Base-by-base conservation (phyloP, 2,329 filamentous ascomycete genomes). In the Rhynchosporium agropyri region DNA sequence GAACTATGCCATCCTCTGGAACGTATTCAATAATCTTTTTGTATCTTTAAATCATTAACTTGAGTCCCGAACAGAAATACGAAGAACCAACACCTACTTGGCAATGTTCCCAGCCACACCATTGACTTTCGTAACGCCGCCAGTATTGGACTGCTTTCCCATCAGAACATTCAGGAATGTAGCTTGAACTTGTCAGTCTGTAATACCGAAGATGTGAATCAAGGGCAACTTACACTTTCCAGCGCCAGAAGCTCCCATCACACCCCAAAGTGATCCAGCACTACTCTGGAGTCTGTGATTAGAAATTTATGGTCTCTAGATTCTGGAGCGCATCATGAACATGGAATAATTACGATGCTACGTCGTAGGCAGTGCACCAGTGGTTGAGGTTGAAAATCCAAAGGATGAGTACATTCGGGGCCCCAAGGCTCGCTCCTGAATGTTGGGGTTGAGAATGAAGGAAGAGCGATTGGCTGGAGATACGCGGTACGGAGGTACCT, bases 151-250 rank as follows among this genome's bases (percentile, higher is more conserved):
- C 0, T 75, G 77, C 72, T 86, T 85, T 12, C 84, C 84, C 83
- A 85, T 85, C n/a, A 86, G 76, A 31, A 84, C 81, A 61, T 85
- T 86, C 38, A 86, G 77, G 64, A 86, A 84, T 20, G 83, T 86
- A 20, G 81, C 71, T 73, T 45, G 7, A 38, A 8, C 33, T 4
- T 15, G 31, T 71, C 62, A 70, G 64, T 9, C 45, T 33, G 10
- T 9, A 38, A 26, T 12, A n/a, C 38, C 36, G 33, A n/a, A 6
- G 20, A 36, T 29, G 2, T 58, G 4, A 10, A 3, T 7, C n/a
- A 4, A 6, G 45, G 8, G 31, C 33, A 57, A 62, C 69, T 62
- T 60, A 73, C 71, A 82, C 71, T 85, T 86, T 36, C 83, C 83
- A 0, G 83, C 83, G n/a, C 83, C 83, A 1, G 80, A 83, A 5